Evolutionary conservation across 805 yeast species (phyloP).

Genomic region (Candida coquimbonensis): DNA sequence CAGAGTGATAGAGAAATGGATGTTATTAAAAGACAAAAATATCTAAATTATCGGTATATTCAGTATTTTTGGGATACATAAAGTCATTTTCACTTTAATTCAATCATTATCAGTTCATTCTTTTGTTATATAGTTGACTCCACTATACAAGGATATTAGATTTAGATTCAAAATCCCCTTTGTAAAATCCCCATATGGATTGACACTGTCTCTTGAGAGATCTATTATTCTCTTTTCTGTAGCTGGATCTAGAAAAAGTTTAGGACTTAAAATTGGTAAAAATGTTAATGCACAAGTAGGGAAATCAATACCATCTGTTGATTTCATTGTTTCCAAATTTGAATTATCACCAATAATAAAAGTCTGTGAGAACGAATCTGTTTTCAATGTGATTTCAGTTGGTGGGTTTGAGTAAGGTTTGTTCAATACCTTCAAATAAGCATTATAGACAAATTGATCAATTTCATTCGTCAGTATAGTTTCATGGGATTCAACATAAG

Average conservation of each 20-base stretch:
- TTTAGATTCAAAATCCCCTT: slow-evolving; percentile 10
- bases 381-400: slow-evolving; percentile 3
- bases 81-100: neutral
- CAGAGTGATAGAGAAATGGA: slow-evolving; percentile 4
- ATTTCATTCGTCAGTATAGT: slow-evolving; percentile 4
- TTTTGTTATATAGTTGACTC: slow-evolving; percentile 12
- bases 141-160: slow-evolving; percentile 18
- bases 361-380: slow-evolving; percentile 14
- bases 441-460: slow-evolving; percentile 13
- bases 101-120: neutral
- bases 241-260: slow-evolving; percentile 13
- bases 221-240: slow-evolving; percentile 18
- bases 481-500: slow-evolving; percentile 9
- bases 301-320: slow-evolving; percentile 16
- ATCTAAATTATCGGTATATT: neutral
- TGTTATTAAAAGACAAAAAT: slow-evolving; percentile 1
- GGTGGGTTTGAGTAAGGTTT: neutral
- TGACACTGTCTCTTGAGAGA: slow-evolving; percentile 3
- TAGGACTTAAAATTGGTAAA: slow-evolving; percentile 10
- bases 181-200: slow-evolving; percentile 13
- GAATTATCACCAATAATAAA: slow-evolving; percentile 11
- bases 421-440: slow-evolving; percentile 4
- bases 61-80: neutral
- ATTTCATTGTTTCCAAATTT: slow-evolving; percentile 8
- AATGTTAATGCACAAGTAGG: slow-evolving; percentile 20